A percentile compares a stretch with the other conserved stretches of the same genome.
These are phyloP conservation scores for Fusarium sp. DNA, from an alignment of 2,329 filamentous ascomycete genomes.

Conservation along the genomic window DNA sequence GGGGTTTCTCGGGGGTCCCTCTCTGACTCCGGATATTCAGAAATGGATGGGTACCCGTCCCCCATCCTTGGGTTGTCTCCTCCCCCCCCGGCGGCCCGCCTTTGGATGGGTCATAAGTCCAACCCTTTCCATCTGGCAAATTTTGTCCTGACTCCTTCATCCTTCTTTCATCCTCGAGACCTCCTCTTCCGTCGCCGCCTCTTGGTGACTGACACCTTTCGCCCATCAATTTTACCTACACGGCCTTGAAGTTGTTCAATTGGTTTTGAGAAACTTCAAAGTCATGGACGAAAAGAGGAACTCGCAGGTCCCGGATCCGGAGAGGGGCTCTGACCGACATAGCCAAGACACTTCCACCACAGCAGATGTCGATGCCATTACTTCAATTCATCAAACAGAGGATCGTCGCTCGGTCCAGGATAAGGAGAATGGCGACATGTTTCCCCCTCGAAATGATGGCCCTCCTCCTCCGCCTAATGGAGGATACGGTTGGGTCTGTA, in stretches of 20 bases:
- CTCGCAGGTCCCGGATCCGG: constrained; percentile 15
- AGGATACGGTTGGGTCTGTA: constrained; percentile 66
- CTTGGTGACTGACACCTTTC: neutral
- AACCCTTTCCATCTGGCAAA: constrained; percentile 20
- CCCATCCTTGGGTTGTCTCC: constrained; percentile 3
- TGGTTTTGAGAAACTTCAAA: constrained; percentile 8
- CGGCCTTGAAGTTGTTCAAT: neutral
- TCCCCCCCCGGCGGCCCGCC: neutral
- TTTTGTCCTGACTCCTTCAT: constrained; percentile 27
- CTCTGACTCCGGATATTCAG: constrained; percentile 2
- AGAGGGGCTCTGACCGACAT: constrained; percentile 17
- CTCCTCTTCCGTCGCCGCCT: neutral
- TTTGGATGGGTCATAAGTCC: constrained; percentile 29
- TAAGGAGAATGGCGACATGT: constrained; percentile 20
- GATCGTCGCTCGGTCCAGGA: constrained; percentile 13
- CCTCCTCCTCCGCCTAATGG: constrained; percentile 64
- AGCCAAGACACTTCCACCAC: constrained; percentile 38
- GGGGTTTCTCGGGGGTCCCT: neutral
- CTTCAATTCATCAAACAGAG: constrained; percentile 25
- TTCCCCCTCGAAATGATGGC: constrained; percentile 23
- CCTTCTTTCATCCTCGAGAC: neutral
- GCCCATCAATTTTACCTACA: neutral
- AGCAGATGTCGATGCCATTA: constrained; percentile 39
- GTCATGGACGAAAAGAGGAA: constrained; percentile 38
- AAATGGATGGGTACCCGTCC: neutral